Evolutionary conservation across 2,329 filamentous ascomycete species (phyloP).

Genomic region (Paracoccidioides lutzii): DNA sequence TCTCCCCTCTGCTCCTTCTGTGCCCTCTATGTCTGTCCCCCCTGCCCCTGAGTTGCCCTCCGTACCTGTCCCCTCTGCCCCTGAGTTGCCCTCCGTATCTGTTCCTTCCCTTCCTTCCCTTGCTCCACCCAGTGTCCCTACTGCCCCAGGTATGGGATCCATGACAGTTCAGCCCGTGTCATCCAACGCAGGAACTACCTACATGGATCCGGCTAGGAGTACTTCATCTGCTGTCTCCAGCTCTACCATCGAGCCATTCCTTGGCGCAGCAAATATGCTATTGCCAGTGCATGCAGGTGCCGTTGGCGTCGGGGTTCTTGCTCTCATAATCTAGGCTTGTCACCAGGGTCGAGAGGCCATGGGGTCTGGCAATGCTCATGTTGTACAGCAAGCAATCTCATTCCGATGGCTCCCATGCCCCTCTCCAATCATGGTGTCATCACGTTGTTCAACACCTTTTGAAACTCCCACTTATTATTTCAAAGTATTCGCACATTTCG

Average conservation of each 20-base stretch:
- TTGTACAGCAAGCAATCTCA: too few species aligned
- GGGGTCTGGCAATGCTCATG: too few species aligned
- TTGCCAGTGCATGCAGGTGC: not conserved
- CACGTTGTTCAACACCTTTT: too few species aligned
- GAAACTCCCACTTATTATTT: too few species aligned
- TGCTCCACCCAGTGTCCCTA: not conserved
- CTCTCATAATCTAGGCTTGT: slow-evolving; percentile 1
- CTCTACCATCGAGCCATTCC: not conserved
- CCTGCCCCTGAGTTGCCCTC: not conserved
- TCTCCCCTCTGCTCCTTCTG: too few species aligned
- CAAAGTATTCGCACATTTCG: not conserved
- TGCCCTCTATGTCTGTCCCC: not conserved
- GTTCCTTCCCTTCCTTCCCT: not conserved
- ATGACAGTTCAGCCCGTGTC: not conserved
- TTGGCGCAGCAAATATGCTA: not conserved
- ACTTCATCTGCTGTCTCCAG: not conserved
- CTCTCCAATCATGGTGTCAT: too few species aligned
- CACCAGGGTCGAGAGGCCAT: not conserved
- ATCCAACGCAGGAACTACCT: not conserved
- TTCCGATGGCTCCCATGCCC: too few species aligned
- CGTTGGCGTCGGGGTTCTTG: slow-evolving; percentile 1
- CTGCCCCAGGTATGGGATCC: not conserved
- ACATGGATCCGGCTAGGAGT: not conserved
- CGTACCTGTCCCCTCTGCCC: not conserved
- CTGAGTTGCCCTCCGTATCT: not conserved